phyloP scores from a whole-genome alignment of 1,284 basidiomycete species.

The Phellinidium pouzarii region DNA sequence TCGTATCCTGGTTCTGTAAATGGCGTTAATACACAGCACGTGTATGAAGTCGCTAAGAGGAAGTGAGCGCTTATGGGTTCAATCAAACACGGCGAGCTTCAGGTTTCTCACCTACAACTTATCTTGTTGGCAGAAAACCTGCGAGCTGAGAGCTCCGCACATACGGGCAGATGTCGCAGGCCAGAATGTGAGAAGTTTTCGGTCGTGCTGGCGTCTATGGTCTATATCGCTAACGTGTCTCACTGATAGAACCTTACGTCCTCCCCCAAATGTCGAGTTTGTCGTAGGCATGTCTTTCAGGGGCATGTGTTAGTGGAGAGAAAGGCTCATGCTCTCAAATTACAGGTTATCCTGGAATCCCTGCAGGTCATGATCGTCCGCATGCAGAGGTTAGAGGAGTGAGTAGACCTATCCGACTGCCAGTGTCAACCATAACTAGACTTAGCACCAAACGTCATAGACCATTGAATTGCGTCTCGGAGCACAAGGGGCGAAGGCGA shows the following conservation, averaged over 20 bases:
- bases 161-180: conserved; percentile 39
- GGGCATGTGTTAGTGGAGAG: neutral
- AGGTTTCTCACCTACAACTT: neutral
- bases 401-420: conserved; percentile 32
- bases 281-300: conserved; percentile 52
- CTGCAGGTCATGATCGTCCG: conserved; percentile 58
- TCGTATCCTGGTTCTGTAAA: neutral
- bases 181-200: conserved; percentile 42
- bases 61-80: conserved; percentile 1
- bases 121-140: neutral
- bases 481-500: conserved; percentile 73
- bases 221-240: conserved; percentile 9
- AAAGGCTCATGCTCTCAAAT: conserved; percentile 8
- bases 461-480: conserved; percentile 78
- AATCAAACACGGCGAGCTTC: neutral
- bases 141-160: neutral
- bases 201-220: neutral
- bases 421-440: conserved; percentile 4
- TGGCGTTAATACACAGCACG: neutral
- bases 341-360: conserved; percentile 76
- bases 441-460: conserved; percentile 31
- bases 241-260: conserved; percentile 66
- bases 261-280: conserved; percentile 78
- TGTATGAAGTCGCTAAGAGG: neutral
- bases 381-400: conserved; percentile 78